Conservation (phyloP, 2,329 filamentous ascomycete species). For the Alternaria longipes region DNA sequence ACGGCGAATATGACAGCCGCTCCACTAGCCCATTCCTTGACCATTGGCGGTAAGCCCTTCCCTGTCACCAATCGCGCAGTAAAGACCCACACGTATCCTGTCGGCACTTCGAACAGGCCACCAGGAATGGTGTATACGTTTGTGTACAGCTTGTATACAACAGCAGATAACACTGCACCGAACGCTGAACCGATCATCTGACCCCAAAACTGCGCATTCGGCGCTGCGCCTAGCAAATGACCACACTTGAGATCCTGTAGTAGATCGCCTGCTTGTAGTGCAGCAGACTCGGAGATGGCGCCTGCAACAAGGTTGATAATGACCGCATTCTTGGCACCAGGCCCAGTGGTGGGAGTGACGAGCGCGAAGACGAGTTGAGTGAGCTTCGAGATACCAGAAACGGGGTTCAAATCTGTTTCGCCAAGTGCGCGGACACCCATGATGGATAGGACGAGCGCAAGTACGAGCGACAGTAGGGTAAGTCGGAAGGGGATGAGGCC, state of each 20-base stretch:
- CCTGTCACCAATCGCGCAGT: slow-evolving; percentile 93
- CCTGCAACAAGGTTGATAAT: slow-evolving; percentile 95
- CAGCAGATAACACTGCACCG: slow-evolving; percentile 84
- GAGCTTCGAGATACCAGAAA: slow-evolving; percentile 95
- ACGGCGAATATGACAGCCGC: slow-evolving; percentile 78
- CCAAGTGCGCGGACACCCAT: slow-evolving; percentile 73
- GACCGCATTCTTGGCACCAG: slow-evolving; percentile 74
- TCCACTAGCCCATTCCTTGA: slow-evolving; percentile 78
- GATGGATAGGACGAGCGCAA: slow-evolving; percentile 73
- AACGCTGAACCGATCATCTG: slow-evolving; percentile 90
- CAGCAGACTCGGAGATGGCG: slow-evolving; percentile 84
- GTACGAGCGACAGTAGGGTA: slow-evolving; percentile 82
- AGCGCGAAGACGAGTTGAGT: slow-evolving; percentile 95
- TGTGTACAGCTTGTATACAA: slow-evolving; percentile 90
- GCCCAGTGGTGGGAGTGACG: slow-evolving; percentile 74
- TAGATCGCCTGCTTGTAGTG: slow-evolving; percentile 92
- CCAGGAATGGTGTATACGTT: slow-evolving; percentile 89
- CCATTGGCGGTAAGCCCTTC: slow-evolving; percentile 84
- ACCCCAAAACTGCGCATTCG: slow-evolving; percentile 95
- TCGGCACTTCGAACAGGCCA: slow-evolving; percentile 90
- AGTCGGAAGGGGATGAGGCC: slow-evolving; percentile 81
- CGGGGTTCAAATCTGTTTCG: slow-evolving; percentile 94
- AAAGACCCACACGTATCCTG: slow-evolving; percentile 96
- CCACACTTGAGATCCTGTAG: slow-evolving; percentile 98
- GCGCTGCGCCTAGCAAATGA: slow-evolving; percentile 88